These are phyloP conservation scores for Candida montana DNA, from an alignment of 805 yeast species.

Conservation along the genomic window DNA sequence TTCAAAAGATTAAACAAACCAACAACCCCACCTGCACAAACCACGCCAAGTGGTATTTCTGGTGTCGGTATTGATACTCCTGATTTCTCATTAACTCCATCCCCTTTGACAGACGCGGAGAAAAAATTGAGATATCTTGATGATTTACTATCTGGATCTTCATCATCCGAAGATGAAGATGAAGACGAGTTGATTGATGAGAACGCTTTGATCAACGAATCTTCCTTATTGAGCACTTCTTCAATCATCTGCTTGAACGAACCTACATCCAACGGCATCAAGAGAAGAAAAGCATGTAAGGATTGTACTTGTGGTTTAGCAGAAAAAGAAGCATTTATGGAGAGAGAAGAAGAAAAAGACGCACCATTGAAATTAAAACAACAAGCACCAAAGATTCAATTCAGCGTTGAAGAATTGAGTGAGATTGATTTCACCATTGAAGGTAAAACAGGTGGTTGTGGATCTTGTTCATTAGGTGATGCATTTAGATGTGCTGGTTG, in stretches of 20 bases:
- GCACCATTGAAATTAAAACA: conserved; percentile 31
- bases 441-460: conserved; percentile 97
- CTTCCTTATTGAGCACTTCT: conserved; percentile 33
- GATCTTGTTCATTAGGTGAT: conserved; percentile 94
- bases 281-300: conserved; percentile 90
- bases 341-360: conserved; percentile 29
- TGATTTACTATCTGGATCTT: conserved; percentile 4
- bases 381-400: conserved; percentile 37
- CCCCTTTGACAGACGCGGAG: conserved; percentile 12
- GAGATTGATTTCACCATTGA: conserved; percentile 95
- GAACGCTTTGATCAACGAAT: conserved; percentile 30
- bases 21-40: conserved; percentile 1
- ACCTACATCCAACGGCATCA: conserved; percentile 49
- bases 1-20: conserved; percentile 21
- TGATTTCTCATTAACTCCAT: conserved; percentile 18
- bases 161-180: conserved; percentile 19
- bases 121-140: conserved; percentile 21
- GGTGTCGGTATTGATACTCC: conserved; percentile 8
- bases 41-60: neutral
- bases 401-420: conserved; percentile 64
- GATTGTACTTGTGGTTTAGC: conserved; percentile 97
- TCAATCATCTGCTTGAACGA: conserved; percentile 29
- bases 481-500: conserved; percentile 98
- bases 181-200: conserved; percentile 32
- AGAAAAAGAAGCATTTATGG: conserved; percentile 71